Percentiles rank a stretch among this genome's conserved stretches.
Evolutionary conservation across 1,284 basidiomycete genomes (phyloP).

Genomic region (Ustanciosporium gigantosporum): DNA sequence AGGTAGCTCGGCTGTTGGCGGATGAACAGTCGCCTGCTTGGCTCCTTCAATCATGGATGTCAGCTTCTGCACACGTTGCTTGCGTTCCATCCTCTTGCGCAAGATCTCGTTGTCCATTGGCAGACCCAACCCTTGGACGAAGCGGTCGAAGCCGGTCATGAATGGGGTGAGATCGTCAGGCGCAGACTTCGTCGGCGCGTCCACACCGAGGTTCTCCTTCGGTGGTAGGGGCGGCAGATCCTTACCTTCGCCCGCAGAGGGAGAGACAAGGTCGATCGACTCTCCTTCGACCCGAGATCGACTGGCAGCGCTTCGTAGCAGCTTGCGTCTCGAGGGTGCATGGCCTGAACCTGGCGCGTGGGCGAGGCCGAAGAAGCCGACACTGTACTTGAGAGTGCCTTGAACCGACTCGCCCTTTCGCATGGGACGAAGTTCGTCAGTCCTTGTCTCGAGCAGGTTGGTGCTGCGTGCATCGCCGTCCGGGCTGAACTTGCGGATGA

Average conservation of each 20-base stretch:
- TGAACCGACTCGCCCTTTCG: constrained; percentile 32
- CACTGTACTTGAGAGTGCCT: constrained; percentile 51
- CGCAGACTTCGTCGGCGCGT: neutral
- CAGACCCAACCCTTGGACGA: constrained; percentile 44
- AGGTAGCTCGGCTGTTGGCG: constrained; percentile 30
- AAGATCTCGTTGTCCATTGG: constrained; percentile 46
- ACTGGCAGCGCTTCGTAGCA: constrained; percentile 24
- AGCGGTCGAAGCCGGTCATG: constrained; percentile 50
- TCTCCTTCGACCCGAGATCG: constrained; percentile 6
- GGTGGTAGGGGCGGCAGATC: constrained; percentile 9
- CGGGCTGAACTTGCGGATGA: constrained; percentile 33
- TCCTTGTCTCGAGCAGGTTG: constrained; percentile 42
- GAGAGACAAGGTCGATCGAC: constrained; percentile 22
- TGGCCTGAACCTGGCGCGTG: constrained; percentile 30
- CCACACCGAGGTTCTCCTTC: neutral
- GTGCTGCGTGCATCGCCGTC: constrained; percentile 13
- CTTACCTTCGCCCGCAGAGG: constrained; percentile 17
- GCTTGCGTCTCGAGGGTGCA: constrained; percentile 23
- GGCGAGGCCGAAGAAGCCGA: constrained; percentile 48
- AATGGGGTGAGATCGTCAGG: constrained; percentile 5
- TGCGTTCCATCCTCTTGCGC: constrained; percentile 28
- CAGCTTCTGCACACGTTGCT: constrained; percentile 44
- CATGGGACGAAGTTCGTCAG: constrained; percentile 43
- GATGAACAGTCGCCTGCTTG: constrained; percentile 31
- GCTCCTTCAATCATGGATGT: constrained; percentile 42